Base-by-base conservation (phyloP, 192 early-diverging fungal species). In the Mortierella claussenii region DNA sequence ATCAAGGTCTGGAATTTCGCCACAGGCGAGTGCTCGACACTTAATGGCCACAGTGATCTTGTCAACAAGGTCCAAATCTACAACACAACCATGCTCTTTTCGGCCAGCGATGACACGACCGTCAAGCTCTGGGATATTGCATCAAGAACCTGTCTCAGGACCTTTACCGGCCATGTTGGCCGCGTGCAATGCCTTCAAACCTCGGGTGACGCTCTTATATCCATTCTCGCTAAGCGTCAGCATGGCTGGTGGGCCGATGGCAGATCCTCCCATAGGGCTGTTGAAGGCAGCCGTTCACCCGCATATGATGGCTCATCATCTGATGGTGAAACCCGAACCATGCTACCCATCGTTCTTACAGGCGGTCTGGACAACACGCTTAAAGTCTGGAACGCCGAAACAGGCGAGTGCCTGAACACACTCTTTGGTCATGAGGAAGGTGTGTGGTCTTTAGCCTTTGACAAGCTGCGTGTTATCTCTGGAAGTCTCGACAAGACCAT, bases 31-130 rank as follows among this genome's bases (percentile, higher is more conserved):
- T 87, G 86, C 49, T 89, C 81, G 56, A 88, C 87, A 6, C 80
- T 98, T 18, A 84, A 71, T 7, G 97, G 96, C 0, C 96, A 99
- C 60, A 85, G 83, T 0, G 95, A 96, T 69, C 92, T 91, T 91
- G 93, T 98, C 46, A 99, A 99, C 79, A 83, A 89, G 48, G 95
- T 99, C 34, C 88, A 89, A 28, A 85, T 99, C 24, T 87, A 83
- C 36, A 85, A 88, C 55, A 81, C 87, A 26, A 84, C 82, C 26
- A 68, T 83, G n/a, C 62, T 93, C 47, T 85, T 98, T 28, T 95
- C 94, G 1, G 93, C 91, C 50, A 94, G 94, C 4, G 96, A 98
- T 71, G 97, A 99, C 52, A 84, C 84, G 52, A 93, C 92, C 0
- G 81, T 93, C 34, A 89, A 90, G 79, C 66, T 92, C 7, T 96